Conservation (phyloP, 805 yeast species). For the Ogataea pignaliae region DNA sequence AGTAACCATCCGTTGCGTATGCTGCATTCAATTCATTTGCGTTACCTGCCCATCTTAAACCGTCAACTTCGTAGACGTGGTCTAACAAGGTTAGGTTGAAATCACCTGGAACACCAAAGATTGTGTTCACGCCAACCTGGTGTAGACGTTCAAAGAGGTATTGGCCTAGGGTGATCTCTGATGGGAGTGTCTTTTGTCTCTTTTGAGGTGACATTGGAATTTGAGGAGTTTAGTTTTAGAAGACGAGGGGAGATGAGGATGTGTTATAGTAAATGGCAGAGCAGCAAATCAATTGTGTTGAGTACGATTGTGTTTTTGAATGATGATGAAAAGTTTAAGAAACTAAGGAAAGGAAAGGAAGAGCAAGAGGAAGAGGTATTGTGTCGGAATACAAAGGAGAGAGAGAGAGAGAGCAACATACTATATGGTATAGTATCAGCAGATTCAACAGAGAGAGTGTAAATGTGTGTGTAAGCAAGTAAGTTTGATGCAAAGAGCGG, state of each 20-base stretch:
- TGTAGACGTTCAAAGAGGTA: slow-evolving; percentile 74
- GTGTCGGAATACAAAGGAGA: too few relatives aligned
- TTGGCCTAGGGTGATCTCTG: slow-evolving; percentile 60
- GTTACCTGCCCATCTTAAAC: slow-evolving; percentile 85
- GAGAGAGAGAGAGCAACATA: too few relatives aligned
- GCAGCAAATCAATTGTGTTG: too few relatives aligned
- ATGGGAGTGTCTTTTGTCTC: slow-evolving; percentile 13
- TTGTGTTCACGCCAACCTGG: slow-evolving; percentile 65
- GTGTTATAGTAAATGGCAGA: too few relatives aligned
- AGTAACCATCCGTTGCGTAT: slow-evolving; percentile 85
- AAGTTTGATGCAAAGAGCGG: too few relatives aligned
- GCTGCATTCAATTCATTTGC: slow-evolving; percentile 89
- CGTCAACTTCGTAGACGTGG: slow-evolving; percentile 68
- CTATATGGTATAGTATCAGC: too few relatives aligned
- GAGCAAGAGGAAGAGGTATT: too few relatives aligned
- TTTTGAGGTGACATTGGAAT: neutral
- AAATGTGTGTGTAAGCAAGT: too few relatives aligned
- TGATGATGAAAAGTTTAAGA: too few relatives aligned
- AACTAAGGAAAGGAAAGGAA: too few relatives aligned
- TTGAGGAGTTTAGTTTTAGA: neutral
- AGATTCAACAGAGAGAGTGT: too few relatives aligned
- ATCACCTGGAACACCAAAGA: slow-evolving; percentile 82
- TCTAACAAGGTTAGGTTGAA: slow-evolving; percentile 71
- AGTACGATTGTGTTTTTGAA: too few relatives aligned
- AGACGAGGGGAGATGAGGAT: neutral